phyloP scores from a whole-genome alignment of 306 rosid genomes.

The Vigna radiata region DNA sequence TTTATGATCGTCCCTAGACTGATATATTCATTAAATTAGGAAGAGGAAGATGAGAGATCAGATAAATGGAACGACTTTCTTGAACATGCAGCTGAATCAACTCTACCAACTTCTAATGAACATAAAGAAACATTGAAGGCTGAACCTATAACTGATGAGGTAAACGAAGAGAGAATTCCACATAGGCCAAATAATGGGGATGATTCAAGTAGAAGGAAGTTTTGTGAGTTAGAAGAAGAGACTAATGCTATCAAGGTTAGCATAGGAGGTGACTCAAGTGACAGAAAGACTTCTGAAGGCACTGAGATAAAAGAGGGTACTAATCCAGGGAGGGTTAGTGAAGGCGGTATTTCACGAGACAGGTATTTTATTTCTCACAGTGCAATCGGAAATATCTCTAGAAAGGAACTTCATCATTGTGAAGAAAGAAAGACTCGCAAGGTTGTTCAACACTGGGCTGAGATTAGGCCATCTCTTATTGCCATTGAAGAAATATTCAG shows the following conservation, averaged over 20 bases:
- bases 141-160: conserved; percentile 56
- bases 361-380: conserved; percentile 47
- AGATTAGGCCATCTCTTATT: conserved; percentile 67
- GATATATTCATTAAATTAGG: conserved; percentile 59
- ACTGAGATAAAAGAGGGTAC: conserved; percentile 40
- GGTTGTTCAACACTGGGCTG: conserved; percentile 70
- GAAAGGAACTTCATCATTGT: conserved; percentile 54
- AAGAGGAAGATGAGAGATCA: conserved; percentile 90
- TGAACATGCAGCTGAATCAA: conserved; percentile 54
- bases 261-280: conserved; percentile 44
- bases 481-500: conserved; percentile 69
- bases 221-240: conserved; percentile 49
- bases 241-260: conserved; percentile 40
- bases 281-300: conserved; percentile 38
- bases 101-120: conserved; percentile 50
- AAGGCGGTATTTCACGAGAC: conserved; percentile 48
- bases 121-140: conserved; percentile 47
- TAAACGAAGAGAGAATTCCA: conserved; percentile 48
- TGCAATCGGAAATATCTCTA: conserved; percentile 52
- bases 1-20: conserved; percentile 6
- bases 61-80: conserved; percentile 79
- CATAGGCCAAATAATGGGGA: conserved; percentile 52
- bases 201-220: conserved; percentile 40
- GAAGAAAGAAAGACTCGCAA: conserved; percentile 55
- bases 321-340: conserved; percentile 33